A percentile compares a stretch with the other conserved stretches of the same genome.
These are phyloP conservation scores for Vaccinium vitisidaea DNA, from an alignment of 148 eudicot genomes.

Conservation along the genomic window DNA sequence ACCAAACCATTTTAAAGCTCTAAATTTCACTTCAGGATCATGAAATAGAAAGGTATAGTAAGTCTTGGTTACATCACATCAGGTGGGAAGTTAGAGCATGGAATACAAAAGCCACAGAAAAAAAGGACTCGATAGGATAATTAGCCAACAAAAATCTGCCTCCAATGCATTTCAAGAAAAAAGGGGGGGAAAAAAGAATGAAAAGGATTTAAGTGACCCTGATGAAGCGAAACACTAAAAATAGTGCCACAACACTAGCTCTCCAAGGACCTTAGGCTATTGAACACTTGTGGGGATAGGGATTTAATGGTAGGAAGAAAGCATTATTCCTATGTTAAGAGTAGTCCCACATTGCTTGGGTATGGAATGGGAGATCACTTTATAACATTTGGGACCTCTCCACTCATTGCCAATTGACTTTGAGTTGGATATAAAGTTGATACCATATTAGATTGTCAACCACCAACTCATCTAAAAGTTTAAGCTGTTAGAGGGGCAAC, in stretches of 20 bases:
- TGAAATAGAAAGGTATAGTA: background rate
- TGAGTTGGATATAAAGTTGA: no score
- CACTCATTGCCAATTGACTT: no score
- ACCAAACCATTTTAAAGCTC: constrained; percentile 13
- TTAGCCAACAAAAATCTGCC: background rate
- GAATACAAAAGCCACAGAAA: constrained; percentile 6
- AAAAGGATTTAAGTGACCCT: background rate
- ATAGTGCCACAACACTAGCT: background rate
- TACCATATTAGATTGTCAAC: no score
- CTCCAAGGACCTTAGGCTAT: background rate
- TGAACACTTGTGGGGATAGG: background rate
- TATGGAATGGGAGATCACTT: no score
- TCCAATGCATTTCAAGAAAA: background rate
- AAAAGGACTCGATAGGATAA: background rate
- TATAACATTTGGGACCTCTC: no score
- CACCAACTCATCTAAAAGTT: no score
- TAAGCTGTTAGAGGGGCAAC: no score
- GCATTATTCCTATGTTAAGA: no score
- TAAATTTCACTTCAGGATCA: background rate
- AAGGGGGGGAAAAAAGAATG: background rate
- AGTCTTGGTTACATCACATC: background rate
- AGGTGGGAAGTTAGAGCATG: background rate
- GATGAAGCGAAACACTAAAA: background rate
- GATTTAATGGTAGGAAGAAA: background rate
- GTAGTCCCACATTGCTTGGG: no score